Evolutionary conservation across 495 filamentous ascomycete genomes (phyloP).

Genomic region (Geopyxis carbonaria): DNA sequence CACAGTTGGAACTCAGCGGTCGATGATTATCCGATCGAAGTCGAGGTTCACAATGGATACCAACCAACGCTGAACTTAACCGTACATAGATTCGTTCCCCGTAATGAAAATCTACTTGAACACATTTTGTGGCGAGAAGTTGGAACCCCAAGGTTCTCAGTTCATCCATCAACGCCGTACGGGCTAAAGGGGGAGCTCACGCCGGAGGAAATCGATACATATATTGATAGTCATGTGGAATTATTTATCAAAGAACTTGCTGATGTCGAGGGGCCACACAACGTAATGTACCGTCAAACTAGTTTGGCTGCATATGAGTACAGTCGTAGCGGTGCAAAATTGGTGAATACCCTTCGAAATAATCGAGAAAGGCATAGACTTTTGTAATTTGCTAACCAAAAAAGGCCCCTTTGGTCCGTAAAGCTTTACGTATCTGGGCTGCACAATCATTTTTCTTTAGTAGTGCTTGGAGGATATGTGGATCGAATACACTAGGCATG

Average conservation of each 20-base stretch:
- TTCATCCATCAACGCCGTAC: conserved; percentile 17
- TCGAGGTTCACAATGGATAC: conserved; percentile 23
- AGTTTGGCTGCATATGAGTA: conserved; percentile 2
- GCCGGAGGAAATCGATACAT: conserved; percentile 10
- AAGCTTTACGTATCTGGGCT: conserved; percentile 22
- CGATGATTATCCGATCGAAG: conserved; percentile 7
- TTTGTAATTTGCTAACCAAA: neutral
- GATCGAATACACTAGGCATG: conserved; percentile 15
- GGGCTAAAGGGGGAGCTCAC: conserved; percentile 16
- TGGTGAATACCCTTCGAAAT: neutral
- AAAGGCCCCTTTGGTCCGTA: conserved; percentile 15
- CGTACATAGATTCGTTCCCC: conserved; percentile 14
- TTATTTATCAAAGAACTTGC: conserved; percentile 11
- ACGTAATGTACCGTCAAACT: neutral
- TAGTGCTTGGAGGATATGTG: conserved; percentile 18
- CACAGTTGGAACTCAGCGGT: conserved; percentile 6
- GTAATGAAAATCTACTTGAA: conserved; percentile 15
- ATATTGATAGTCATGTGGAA: conserved; percentile 18
- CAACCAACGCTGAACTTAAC: conserved; percentile 10
- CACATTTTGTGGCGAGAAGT: conserved; percentile 22
- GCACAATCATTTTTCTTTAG: conserved; percentile 24
- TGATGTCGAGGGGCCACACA: too few species aligned
- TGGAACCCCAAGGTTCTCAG: conserved; percentile 15
- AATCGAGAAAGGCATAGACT: too few species aligned
- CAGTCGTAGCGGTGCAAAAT: neutral